These are phyloP conservation scores for Phaeophleospora eucalypticola DNA, from an alignment of 2,329 filamentous ascomycete genomes.

Conservation along the genomic window DNA sequence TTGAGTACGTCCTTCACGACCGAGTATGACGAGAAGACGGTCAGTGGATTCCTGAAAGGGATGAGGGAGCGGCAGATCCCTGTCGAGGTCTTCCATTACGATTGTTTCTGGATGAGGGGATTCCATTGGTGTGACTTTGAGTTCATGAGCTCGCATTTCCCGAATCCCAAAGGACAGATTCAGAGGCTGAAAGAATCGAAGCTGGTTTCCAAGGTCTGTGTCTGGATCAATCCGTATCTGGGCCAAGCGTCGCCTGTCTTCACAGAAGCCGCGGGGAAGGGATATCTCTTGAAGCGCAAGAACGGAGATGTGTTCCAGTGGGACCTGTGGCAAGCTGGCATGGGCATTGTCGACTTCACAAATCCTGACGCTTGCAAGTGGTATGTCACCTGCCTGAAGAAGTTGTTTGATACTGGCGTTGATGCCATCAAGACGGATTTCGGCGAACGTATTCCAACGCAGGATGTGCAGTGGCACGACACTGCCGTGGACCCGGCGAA, in stretches of 20 bases:
- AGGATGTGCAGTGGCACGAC: constrained; percentile 63
- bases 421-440: constrained; percentile 75
- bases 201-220: constrained; percentile 59
- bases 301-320: constrained; percentile 70
- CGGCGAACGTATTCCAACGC: constrained; percentile 65
- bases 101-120: constrained; percentile 73
- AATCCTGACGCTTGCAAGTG: constrained; percentile 64
- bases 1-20: constrained; percentile 73
- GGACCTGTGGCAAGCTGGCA: constrained; percentile 74
- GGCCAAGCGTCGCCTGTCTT: constrained; percentile 66
- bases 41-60: constrained; percentile 63
- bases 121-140: constrained; percentile 74
- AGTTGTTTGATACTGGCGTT: constrained; percentile 64
- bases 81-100: constrained; percentile 70
- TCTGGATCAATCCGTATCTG: constrained; percentile 75
- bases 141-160: constrained; percentile 65
- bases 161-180: constrained; percentile 63
- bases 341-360: constrained; percentile 71
- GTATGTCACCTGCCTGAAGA: constrained; percentile 60
- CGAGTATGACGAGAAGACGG: constrained; percentile 66
- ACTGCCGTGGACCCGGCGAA: constrained; percentile 54
- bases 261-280: constrained; percentile 58
- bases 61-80: constrained; percentile 63
- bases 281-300: constrained; percentile 65
- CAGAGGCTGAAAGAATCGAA: constrained; percentile 59